phyloP scores from a whole-genome alignment of 108 stramenopile species.

The Skeletonema marinoi region DNA sequence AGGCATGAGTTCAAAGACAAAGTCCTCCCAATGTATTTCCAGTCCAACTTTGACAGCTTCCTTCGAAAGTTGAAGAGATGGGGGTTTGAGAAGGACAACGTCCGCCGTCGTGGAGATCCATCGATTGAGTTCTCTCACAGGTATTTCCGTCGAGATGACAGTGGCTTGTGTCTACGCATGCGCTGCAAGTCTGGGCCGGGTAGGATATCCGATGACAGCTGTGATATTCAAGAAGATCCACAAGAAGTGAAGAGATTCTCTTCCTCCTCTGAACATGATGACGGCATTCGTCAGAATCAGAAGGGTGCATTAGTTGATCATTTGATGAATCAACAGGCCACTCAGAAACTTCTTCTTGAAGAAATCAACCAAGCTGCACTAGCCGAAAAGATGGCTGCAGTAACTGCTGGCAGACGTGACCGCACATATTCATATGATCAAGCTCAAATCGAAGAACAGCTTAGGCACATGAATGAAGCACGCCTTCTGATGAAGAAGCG shows the following conservation, averaged over 20 bases:
- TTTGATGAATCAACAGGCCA: not conserved
- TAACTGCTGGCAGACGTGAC: not conserved
- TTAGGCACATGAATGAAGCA: not conserved
- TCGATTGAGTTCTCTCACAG: conserved; percentile 68
- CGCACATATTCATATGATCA: not conserved
- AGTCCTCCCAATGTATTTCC: conserved; percentile 82
- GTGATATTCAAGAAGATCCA: not conserved
- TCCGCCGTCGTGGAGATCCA: conserved; percentile 10
- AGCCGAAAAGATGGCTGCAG: not conserved
- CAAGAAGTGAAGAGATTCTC: not conserved
- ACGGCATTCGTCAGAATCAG: not conserved
- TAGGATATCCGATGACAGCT: not conserved
- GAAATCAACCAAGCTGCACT: not conserved
- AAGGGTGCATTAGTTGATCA: not conserved
- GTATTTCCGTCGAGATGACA: conserved; percentile 60
- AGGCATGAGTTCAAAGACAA: conserved; percentile 73
- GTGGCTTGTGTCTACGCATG: not conserved
- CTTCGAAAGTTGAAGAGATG: conserved; percentile 82
- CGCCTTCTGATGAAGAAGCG: not conserved
- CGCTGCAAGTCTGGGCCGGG: not conserved
- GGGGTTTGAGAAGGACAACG: conserved; percentile 5
- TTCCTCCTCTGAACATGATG: not conserved
- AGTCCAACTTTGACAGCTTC: conserved; percentile 82
- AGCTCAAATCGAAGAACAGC: not conserved
- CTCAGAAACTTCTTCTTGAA: not conserved